Conservation (phyloP, 805 yeast species). For the Pichia paraexigua region DNA sequence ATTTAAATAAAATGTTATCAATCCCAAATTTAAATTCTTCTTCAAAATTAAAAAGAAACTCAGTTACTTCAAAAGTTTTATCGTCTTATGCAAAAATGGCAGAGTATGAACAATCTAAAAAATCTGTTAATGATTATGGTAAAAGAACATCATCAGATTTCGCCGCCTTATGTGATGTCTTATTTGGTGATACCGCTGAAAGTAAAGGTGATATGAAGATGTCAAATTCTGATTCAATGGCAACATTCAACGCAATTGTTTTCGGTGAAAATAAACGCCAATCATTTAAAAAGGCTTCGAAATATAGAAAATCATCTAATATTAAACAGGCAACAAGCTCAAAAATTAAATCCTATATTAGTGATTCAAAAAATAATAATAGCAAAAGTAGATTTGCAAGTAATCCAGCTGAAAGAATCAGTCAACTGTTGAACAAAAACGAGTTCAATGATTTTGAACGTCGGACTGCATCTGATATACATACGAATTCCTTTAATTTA, state of each 20-base stretch:
- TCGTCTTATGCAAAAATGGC: constrained; percentile 68
- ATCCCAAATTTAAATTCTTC: background rate
- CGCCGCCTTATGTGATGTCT: constrained; percentile 69
- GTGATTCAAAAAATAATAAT: background rate
- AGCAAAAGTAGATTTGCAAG: constrained; percentile 17
- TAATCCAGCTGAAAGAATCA: constrained; percentile 26
- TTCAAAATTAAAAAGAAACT: constrained; percentile 46
- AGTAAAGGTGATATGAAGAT: constrained; percentile 22
- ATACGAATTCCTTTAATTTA: constrained; percentile 21
- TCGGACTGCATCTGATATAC: constrained; percentile 36
- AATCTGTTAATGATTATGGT: constrained; percentile 61
- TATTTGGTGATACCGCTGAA: constrained; percentile 54
- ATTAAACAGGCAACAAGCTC: constrained; percentile 1
- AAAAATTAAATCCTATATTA: constrained; percentile 6
- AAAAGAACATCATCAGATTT: constrained; percentile 71
- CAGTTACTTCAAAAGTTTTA: constrained; percentile 62
- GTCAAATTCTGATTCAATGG: constrained; percentile 38
- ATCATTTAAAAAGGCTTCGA: constrained; percentile 3
- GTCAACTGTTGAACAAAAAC: constrained; percentile 35
- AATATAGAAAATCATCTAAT: background rate
- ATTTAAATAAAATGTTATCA: constrained; percentile 11
- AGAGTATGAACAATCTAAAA: constrained; percentile 47
- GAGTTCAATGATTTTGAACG: constrained; percentile 38
- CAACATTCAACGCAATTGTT: constrained; percentile 40
- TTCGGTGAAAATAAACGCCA: constrained; percentile 18